Percentiles rank a stretch among this genome's conserved stretches.
These are phyloP conservation scores for Solanum chiquidenum DNA, from an alignment of 257 asterid genomes.

Conservation along the genomic window DNA sequence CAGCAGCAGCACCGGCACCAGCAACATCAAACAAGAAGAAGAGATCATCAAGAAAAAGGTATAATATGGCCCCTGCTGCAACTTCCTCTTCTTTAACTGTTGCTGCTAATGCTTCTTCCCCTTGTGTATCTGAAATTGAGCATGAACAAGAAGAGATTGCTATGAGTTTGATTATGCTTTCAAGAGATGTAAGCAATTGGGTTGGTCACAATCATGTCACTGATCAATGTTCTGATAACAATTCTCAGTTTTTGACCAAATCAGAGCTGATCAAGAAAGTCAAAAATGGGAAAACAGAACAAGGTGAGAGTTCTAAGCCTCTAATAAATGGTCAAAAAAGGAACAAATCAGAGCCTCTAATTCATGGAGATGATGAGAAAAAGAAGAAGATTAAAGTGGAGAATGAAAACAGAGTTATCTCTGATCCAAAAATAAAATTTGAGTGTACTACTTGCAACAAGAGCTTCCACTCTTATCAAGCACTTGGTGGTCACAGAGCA, in stretches of 20 bases:
- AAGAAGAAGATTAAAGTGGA: background rate
- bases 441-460: constrained; percentile 60
- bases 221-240: constrained; percentile 31
- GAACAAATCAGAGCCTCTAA: constrained; percentile 4
- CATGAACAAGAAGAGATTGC: constrained; percentile 73
- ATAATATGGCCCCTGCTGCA: constrained; percentile 22
- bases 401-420: background rate
- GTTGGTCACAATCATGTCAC: constrained; percentile 17
- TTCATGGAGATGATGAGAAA: background rate
- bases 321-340: background rate
- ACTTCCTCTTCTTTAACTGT: constrained; percentile 28
- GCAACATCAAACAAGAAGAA: constrained; percentile 23
- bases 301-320: constrained; percentile 5
- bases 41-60: constrained; percentile 44
- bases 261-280: constrained; percentile 11
- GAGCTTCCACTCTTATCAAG: constrained; percentile 70
- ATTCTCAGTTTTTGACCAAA: background rate
- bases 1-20: background rate
- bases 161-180: constrained; percentile 65
- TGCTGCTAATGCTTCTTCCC: constrained; percentile 11
- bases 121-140: constrained; percentile 38
- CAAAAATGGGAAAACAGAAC: constrained; percentile 11
- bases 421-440: constrained; percentile 24
- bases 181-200: constrained; percentile 40
- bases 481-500: constrained; percentile 88